Percentiles rank a stretch among this genome's conserved stretches.
phyloP scores from a whole-genome alignment of 129 eudicot species.

The Dittrichia graveolens region DNA sequence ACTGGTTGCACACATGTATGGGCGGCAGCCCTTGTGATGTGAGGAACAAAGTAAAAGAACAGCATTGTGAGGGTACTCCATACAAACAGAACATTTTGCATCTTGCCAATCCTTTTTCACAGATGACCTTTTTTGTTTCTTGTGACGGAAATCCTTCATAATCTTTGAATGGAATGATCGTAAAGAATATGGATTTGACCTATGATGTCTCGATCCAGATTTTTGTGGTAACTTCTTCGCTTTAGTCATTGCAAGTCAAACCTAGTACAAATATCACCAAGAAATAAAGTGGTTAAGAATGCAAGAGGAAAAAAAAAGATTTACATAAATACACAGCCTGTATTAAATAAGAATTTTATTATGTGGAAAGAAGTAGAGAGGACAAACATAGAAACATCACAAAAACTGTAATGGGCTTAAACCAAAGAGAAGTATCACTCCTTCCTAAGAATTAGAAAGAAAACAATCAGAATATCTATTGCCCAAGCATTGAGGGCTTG shows the following conservation, averaged over 20 bases:
- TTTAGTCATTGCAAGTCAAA: slow-evolving; percentile 53
- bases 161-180: slow-evolving; percentile 42
- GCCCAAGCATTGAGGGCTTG: no score
- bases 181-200: slow-evolving; percentile 30
- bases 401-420: background rate
- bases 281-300: slow-evolving; percentile 1
- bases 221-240: slow-evolving; percentile 39
- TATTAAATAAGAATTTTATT: background rate
- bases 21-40: slow-evolving; percentile 51
- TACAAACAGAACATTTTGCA: slow-evolving; percentile 51
- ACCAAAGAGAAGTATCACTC: no score
- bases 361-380: background rate
- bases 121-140: slow-evolving; percentile 37
- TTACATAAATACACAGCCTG: background rate
- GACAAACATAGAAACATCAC: slow-evolving; percentile 3
- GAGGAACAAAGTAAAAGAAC: slow-evolving; percentile 57
- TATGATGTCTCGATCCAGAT: slow-evolving; percentile 38
- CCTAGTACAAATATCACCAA: slow-evolving; percentile 33
- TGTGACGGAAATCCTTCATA: slow-evolving; percentile 34
- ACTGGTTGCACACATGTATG: slow-evolving; percentile 62
- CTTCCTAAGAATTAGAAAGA: no score
- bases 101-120: slow-evolving; percentile 57
- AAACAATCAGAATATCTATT: no score
- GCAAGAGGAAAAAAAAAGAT: background rate
- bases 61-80: slow-evolving; percentile 61